phyloP scores from a whole-genome alignment of 495 filamentous ascomycete genomes.

The Penicillium robsamsonii region DNA sequence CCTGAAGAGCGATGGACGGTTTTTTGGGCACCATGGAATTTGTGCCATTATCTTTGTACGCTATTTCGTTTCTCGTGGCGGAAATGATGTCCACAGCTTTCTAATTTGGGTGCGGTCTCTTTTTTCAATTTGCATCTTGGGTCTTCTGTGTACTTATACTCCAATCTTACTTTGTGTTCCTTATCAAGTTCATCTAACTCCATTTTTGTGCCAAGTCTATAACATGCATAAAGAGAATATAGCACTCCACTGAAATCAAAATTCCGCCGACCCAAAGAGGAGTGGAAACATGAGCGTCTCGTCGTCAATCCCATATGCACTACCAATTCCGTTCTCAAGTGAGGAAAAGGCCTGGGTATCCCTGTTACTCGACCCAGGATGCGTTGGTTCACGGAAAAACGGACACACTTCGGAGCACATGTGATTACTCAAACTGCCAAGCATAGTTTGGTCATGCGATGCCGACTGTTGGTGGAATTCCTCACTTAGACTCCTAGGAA shows the following conservation, averaged over 20 bases:
- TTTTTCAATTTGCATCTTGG: slow-evolving; percentile 28
- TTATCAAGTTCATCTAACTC: slow-evolving; percentile 1
- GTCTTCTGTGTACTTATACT: slow-evolving; percentile 43
- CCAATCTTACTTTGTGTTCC: slow-evolving; percentile 31
- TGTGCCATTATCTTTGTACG: slow-evolving; percentile 10
- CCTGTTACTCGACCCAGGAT: not conserved
- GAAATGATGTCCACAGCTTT: slow-evolving; percentile 7
- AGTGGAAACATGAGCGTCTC: slow-evolving; percentile 14
- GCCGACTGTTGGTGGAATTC: not conserved
- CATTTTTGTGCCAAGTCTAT: not conserved
- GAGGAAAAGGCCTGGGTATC: not conserved
- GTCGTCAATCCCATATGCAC: not conserved
- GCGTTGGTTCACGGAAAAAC: slow-evolving; percentile 8
- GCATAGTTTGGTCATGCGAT: not conserved
- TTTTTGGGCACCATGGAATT: slow-evolving; percentile 19
- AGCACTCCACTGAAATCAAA: slow-evolving; percentile 1
- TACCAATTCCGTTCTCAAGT: not conserved
- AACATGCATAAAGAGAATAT: not conserved
- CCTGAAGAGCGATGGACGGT: slow-evolving; percentile 19
- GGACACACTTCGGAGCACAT: slow-evolving; percentile 11
- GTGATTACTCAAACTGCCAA: not conserved
- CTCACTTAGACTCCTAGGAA: slow-evolving; percentile 7
- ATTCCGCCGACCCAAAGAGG: slow-evolving; percentile 20
- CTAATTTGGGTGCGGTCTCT: slow-evolving; percentile 20
- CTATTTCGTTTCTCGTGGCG: slow-evolving; percentile 2